Evolutionary conservation across 2,329 filamentous ascomycete species (phyloP), one percentile per base, ranked within the genome.

Genomic region (Botrytis hyacinthi): DNA sequence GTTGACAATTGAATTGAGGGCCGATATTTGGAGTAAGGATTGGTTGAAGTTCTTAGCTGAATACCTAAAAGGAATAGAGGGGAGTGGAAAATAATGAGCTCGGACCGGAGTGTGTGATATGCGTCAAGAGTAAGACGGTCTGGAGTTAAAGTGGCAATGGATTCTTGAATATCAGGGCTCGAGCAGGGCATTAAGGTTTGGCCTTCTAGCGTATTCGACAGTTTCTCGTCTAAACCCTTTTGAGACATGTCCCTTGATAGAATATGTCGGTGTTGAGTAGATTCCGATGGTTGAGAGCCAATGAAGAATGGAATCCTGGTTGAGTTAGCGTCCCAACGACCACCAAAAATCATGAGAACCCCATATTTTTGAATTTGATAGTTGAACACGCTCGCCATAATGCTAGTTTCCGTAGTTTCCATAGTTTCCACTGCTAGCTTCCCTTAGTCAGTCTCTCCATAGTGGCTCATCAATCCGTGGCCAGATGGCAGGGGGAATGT

Each of bases 231-330:
- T n/a, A 29, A 44, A 1, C n/a, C 40, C 22, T 4, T n/a, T 63
- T 62, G 42, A 22, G 40, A n/a, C 20, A 20, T 32, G 32, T 65
- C 40, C 20, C 29, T 37, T 16, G 1, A 20, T 32, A 5, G 26
- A n/a, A 44, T 29, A 63, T 63, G 60, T 67, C 62, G 51, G 62
- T 5, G 70, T 72, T 72, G 71, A 72, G 71, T 26, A 40, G 51
- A 16, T 57, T 20, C 62, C 51, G 61, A 68, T 68, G 71, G 71
- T 72, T 72, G 71, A 72, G 71, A 48, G 44, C 51, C 62, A 60
- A 72, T 60, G 12, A 59, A 22, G 18, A n/a, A 9, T 6, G 22
- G 3, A 16, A 68, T 54, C 46, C 65, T 40, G 51, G 35, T 4
- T 3, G 0, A 29, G 65, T 8, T 66, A 68, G 65, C 46, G 65